Percentiles rank a stretch among this genome's conserved stretches.
Evolutionary conservation across 495 filamentous ascomycete species (phyloP).

Genomic region (Daldinia vernicosa): DNA sequence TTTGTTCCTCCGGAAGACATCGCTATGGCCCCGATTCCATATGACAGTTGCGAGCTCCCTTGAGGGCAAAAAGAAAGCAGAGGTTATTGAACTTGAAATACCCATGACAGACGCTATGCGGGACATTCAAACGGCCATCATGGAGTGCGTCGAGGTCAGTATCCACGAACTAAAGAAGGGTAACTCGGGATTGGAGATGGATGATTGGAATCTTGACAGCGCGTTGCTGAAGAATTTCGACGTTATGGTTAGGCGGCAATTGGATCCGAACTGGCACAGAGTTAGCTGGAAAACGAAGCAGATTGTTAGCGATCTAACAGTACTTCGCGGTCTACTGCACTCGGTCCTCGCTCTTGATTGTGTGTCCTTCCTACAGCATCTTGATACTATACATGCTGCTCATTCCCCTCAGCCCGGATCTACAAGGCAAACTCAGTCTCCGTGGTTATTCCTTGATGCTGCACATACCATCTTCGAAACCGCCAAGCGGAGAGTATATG

Average conservation of each 20-base stretch:
- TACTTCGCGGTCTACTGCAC: slow-evolving; percentile 87
- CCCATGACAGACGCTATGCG: slow-evolving; percentile 95
- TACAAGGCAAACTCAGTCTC: slow-evolving; percentile 86
- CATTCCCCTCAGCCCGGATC: slow-evolving; percentile 89
- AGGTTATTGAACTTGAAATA: slow-evolving; percentile 97
- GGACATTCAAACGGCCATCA: slow-evolving; percentile 90
- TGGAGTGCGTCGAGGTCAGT: slow-evolving; percentile 95
- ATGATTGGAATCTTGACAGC: slow-evolving; percentile 96
- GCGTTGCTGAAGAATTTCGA: slow-evolving; percentile 94
- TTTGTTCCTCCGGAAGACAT: slow-evolving; percentile 86
- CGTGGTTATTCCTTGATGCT: slow-evolving; percentile 96
- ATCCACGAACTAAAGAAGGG: slow-evolving; percentile 90
- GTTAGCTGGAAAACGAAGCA: slow-evolving; percentile 94
- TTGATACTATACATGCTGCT: slow-evolving; percentile 92
- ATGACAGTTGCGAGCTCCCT: slow-evolving; percentile 85
- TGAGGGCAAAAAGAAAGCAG: slow-evolving; percentile 92
- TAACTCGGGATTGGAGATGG: slow-evolving; percentile 91
- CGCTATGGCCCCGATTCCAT: slow-evolving; percentile 96
- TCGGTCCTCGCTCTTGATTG: slow-evolving; percentile 86
- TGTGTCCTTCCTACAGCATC: slow-evolving; percentile 89
- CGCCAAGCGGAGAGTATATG: slow-evolving; percentile 89
- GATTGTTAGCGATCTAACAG: slow-evolving; percentile 87
- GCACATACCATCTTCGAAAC: slow-evolving; percentile 94
- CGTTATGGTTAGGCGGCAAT: slow-evolving; percentile 82
- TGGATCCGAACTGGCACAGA: slow-evolving; percentile 97